Base-by-base conservation (phyloP, 495 filamentous ascomycete genomes). In the Aspergillus wentii region DNA sequence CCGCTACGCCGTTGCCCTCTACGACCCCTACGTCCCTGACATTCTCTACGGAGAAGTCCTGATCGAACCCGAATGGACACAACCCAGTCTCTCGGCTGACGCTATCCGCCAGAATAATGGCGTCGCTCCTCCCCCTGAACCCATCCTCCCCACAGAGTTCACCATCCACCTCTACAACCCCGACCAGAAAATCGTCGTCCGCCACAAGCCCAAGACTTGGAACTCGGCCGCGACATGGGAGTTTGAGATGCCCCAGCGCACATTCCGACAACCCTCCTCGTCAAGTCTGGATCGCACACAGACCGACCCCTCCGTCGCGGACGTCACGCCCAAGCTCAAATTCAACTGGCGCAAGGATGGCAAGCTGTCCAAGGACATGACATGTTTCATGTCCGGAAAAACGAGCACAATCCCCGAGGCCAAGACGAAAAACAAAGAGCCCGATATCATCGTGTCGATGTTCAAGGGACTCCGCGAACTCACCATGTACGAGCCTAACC, bases 341-440 rank as follows among this genome's bases (percentile, higher is more conserved):
- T 97, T 98, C 54, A 83, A 78, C 30, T 97, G 92, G 92, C 87
- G 85, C 60, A 86, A 83, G 54, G 92, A 97, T 51, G 83, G 90
- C 33, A 86, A 86, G 40, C 66, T 98, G 21, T 83, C 81, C 10
- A 84, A 83, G 54, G 87, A 94, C 44, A 75, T 92, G 54, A 82
- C 86, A 0, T 94, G 87, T 56, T 79, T 80, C 42, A 66, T 94
- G 50, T 82, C 82, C 2, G 90, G 89, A 7, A 88, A 80, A 41
- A 83, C 78, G 0, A 75, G 83, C 0, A 69, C 72, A 21, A 56
- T 66, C 0, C 74, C 80, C 18, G 79, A 80, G 18, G 75, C 68
- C n/a, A 75, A 74, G 41, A 69, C 78, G 52, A 89, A 85, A 66
- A 80, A 72, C 59, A 85, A 82, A 49, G 94, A 98, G 60, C 91